Evolutionary conservation across 805 yeast species (phyloP), one percentile per base, ranked within the genome.

Genomic region (Jamesozyma hellenica): DNA sequence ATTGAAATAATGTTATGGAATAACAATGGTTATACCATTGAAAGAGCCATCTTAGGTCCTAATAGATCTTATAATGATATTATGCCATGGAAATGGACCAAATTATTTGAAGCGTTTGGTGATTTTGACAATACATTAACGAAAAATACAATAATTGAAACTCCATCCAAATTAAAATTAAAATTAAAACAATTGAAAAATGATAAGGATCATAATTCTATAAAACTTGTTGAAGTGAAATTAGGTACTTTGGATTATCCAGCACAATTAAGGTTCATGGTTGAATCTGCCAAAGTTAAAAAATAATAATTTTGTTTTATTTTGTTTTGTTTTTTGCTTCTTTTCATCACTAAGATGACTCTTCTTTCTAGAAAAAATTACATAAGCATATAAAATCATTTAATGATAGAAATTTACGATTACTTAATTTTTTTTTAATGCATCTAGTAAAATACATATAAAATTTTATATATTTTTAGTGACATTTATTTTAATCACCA

Each of bases 1-100:
- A 85, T 94, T 17, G 74, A 80, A 32, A 70, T 88, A 21, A 72
- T 87, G 49, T 61, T 88, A 38, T 65, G 86, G 62, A 88, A 88
- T 63, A 88, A 88, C 61, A 72, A 73, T 42, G 96, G 96, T 1
- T 88, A 88, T 64, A 81, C 95, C 0, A 86, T 88, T 36, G 96
- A 88, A 65, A 74, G 96, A 56, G 74, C 79, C 18, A 83, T 88
- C 49, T 74, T 78, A 55, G 96, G 96, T 4, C 81, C 85, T 23
- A 64, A 72, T 21, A 74, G 84, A 55, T 61, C 71, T 1, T 88
- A 87, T 60, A 88, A 88, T 58, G 95, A 87, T 51, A 79, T 88
- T 43, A 75, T 79, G 56, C 60, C 69, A 43, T 88, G 96, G 95
- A 68, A 80, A 45, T 87, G 94, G 94, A 70, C 79, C 2, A 63